These are phyloP conservation scores for Aphanocladium album DNA, from an alignment of 2,329 filamentous ascomycete species.

Conservation along the genomic window DNA sequence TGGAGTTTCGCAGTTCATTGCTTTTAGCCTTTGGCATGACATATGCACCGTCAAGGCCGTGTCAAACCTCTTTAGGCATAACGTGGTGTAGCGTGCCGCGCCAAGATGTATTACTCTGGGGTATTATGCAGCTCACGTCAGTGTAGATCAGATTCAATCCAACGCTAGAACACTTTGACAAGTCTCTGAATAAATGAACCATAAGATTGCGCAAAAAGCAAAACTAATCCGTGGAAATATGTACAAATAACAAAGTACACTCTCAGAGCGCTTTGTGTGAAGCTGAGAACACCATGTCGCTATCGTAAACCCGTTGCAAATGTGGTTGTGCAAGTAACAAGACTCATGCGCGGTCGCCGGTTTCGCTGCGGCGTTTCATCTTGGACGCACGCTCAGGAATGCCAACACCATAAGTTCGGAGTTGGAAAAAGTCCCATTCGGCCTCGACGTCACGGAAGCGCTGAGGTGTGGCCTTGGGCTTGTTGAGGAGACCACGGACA, in stretches of 20 bases:
- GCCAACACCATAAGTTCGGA: conserved; percentile 6
- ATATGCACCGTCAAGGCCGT: not conserved
- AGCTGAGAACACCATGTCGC: no score
- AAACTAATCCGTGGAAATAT: not conserved
- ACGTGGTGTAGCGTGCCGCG: not conserved
- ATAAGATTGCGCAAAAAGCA: not conserved
- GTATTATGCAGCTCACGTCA: conserved; percentile 7
- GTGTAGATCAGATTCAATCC: not conserved
- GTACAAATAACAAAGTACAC: no score
- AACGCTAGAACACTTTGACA: not conserved
- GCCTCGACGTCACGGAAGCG: conserved; percentile 4
- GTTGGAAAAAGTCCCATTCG: conserved; percentile 8
- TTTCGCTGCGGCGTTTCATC: conserved; percentile 1
- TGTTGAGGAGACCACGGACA: conserved; percentile 16
- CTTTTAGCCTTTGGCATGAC: not conserved
- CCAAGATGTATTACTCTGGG: conserved; percentile 5
- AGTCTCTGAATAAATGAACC: not conserved
- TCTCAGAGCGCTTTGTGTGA: no score
- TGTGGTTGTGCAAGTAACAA: not conserved
- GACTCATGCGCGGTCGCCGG: not conserved
- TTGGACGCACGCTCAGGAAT: conserved; percentile 1
- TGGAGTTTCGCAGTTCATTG: not conserved
- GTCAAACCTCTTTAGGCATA: not conserved
- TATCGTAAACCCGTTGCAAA: not conserved
- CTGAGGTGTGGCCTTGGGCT: conserved; percentile 2